Percentiles rank a stretch among this genome's conserved stretches.
phyloP scores from a whole-genome alignment of 345 rosid species.

The Nephelium lappaceum region DNA sequence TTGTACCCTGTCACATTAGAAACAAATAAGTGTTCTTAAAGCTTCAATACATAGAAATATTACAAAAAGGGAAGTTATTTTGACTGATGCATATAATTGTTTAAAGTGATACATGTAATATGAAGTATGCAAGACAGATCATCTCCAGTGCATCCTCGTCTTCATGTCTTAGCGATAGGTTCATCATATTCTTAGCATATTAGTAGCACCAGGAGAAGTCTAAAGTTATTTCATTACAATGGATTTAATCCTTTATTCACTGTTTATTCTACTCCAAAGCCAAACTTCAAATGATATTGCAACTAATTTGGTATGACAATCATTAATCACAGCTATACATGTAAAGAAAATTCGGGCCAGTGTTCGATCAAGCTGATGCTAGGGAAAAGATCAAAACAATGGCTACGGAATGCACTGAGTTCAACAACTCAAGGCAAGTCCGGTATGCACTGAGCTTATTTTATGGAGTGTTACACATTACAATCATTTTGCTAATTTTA shows the following conservation, averaged over 20 bases:
- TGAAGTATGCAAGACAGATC: neutral
- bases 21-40: neutral
- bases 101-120: neutral
- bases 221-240: neutral
- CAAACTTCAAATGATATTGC: neutral
- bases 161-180: neutral
- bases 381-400: no score
- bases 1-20: slow-evolving; percentile 70
- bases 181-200: neutral
- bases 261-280: neutral
- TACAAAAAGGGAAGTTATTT: neutral
- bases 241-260: neutral
- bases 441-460: no score
- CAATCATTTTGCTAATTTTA: no score
- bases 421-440: no score
- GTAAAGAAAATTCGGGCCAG: neutral
- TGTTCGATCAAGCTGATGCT: no score
- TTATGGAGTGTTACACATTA: no score
- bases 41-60: neutral
- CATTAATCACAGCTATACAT: no score
- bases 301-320: no score
- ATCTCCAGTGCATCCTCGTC: neutral
- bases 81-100: neutral
- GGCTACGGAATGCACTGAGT: no score
- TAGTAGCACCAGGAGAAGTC: neutral